Base-by-base conservation (phyloP, 768 basidiomycete genomes). In the Strobilomyces confusus region DNA sequence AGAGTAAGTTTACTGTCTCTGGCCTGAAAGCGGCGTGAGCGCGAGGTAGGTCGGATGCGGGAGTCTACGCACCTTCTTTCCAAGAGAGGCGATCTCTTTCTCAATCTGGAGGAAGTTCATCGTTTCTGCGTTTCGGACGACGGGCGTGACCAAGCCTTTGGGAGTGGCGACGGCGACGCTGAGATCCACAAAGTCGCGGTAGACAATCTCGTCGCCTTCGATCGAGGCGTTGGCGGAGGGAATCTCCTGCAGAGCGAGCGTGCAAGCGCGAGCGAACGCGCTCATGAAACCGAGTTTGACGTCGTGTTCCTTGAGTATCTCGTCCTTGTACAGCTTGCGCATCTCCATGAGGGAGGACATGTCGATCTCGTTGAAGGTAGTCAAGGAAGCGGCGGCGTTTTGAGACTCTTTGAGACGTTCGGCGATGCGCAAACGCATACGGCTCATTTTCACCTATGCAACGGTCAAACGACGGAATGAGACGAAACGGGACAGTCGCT, bases 281-380 rank as follows among this genome's bases (percentile, higher is more conserved):
- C 87, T 89, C 95, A 99, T 99, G 82, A 89, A 98, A 15, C 97
- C 95, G 57, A 99, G 82, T 72, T 98, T 98, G 70, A 98, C 86
- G 47, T 93, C 95, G 61, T 94, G 88, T 66, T 86, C 82, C 72
- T 98, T 97, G 41, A 93, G 76, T 36, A 98, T 77, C 41, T 81
- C 76, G 58, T 97, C 94, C 78, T 98, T 98, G 83, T 93, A 95
- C 68, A 86, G 83, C 69, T 87, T 83, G 64, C 95, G 89, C 85
- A 98, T 84, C 38, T 87, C 86, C 77, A 97, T 89, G 51, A 98
- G 76, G 40, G 90, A 87, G 38, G 92, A 94, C 95, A 99, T 98
- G 77, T 98, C 95, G 67, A 99, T 92, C 75, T 99, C 95, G 76
- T 99, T 98, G 82, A 99, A 99, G 23, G 95, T 98, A 32, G 97